These are phyloP conservation scores for Yarrowia bubula DNA, from an alignment of 805 yeast species.

Conservation along the genomic window DNA sequence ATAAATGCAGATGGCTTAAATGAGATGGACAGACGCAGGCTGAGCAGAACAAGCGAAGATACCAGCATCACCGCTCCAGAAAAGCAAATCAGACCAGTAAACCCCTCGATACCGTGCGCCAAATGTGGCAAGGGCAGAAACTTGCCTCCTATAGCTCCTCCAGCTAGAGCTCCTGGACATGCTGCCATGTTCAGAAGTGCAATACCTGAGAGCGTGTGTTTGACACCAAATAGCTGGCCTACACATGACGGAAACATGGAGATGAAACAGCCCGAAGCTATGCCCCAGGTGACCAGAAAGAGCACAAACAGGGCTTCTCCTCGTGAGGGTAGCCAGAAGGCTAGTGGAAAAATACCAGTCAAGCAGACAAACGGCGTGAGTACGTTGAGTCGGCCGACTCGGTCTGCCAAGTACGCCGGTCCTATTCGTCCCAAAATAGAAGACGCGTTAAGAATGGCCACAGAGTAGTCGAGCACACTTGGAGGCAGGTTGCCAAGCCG, in stretches of 20 bases:
- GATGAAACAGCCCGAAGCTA: slow-evolving; percentile 40
- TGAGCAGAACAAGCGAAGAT: slow-evolving; percentile 28
- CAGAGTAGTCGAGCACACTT: slow-evolving; percentile 33
- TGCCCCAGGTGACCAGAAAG: slow-evolving; percentile 41
- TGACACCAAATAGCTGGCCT: slow-evolving; percentile 41
- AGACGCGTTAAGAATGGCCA: slow-evolving; percentile 39
- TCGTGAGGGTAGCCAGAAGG: slow-evolving; percentile 34
- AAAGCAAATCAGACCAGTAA: slow-evolving; percentile 37
- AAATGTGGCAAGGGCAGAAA: slow-evolving; percentile 36
- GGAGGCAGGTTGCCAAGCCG: slow-evolving; percentile 31
- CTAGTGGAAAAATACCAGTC: background rate
- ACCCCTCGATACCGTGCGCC: slow-evolving; percentile 29
- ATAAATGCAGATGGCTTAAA: slow-evolving; percentile 31
- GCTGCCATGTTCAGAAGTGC: slow-evolving; percentile 37
- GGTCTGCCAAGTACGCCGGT: slow-evolving; percentile 7
- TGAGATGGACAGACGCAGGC: slow-evolving; percentile 30
- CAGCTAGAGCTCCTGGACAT: slow-evolving; percentile 40
- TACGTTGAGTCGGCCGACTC: slow-evolving; percentile 18
- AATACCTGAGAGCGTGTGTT: slow-evolving; percentile 40
- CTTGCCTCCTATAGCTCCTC: slow-evolving; percentile 41
- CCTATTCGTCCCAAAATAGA: slow-evolving; percentile 41
- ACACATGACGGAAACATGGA: slow-evolving; percentile 41
- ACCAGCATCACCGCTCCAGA: slow-evolving; percentile 38
- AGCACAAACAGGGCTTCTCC: slow-evolving; percentile 31
- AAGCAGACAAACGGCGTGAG: slow-evolving; percentile 7